These are phyloP conservation scores for Geranium brycei DNA, from an alignment of 345 rosid species.

Conservation along the genomic window DNA sequence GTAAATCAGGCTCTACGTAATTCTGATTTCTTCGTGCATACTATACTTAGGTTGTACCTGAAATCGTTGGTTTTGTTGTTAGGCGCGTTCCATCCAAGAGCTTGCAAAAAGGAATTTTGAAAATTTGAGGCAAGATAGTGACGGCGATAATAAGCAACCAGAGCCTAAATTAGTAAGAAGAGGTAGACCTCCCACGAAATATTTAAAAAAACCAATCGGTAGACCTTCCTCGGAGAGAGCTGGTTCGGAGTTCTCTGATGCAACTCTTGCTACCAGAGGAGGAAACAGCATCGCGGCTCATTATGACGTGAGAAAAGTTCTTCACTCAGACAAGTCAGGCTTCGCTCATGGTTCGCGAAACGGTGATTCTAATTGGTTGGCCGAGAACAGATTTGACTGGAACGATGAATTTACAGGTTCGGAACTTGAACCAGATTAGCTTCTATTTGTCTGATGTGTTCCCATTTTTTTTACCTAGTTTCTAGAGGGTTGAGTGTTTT, in stretches of 20 bases:
- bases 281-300: slow-evolving; percentile 22
- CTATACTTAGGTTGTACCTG: slow-evolving; percentile 3
- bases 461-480: background rate
- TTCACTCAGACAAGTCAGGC: slow-evolving; percentile 6
- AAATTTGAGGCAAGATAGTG: slow-evolving; percentile 73
- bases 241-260: slow-evolving; percentile 33
- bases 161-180: slow-evolving; percentile 42
- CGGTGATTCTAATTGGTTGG: slow-evolving; percentile 25
- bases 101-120: slow-evolving; percentile 67
- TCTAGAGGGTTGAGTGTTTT: slow-evolving; percentile 7
- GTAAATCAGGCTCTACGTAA: slow-evolving; percentile 20
- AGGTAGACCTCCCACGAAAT: slow-evolving; percentile 51
- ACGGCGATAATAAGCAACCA: slow-evolving; percentile 30
- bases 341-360: slow-evolving; percentile 19
- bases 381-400: slow-evolving; percentile 36
- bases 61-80: slow-evolving; percentile 7
- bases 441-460: background rate
- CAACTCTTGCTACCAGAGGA: slow-evolving; percentile 40
- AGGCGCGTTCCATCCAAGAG: slow-evolving; percentile 88
- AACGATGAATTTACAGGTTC: slow-evolving; percentile 44
- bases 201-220: slow-evolving; percentile 37
- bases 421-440: background rate
- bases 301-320: background rate
- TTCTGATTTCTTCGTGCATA: background rate
- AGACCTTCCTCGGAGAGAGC: slow-evolving; percentile 32